Evolutionary conservation across 176 grass and related monocot genomes (phyloP), one percentile per base, ranked within the genome.

Genomic region (Phoenix dactylifera): DNA sequence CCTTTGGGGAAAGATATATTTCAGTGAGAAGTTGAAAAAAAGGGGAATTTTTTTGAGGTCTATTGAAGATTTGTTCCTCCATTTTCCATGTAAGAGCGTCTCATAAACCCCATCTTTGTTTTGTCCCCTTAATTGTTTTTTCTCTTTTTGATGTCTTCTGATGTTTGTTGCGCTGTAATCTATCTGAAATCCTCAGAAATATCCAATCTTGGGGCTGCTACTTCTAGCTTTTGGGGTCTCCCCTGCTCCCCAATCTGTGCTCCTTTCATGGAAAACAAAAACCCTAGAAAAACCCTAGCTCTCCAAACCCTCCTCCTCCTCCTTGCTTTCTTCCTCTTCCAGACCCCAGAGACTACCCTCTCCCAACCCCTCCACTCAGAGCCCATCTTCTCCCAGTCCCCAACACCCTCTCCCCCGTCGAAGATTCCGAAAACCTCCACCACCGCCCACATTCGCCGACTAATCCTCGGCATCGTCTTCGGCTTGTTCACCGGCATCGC

Each of bases 401-500:
- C 72, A 12, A 22, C 75, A 18, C 78, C 71, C 2, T 72, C 66
- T 30, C 72, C 75, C 57, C 55, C 64, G 22, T 56, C 79, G 32
- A 76, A 55, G 30, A 62, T 63, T 68, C 76, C 82, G 72, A 72
- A 62, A 53, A 64, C 77, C 52, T 70, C 81, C 18, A 62, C 63
- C 59, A 68, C 67, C 5, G 52, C 54, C 26, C 72, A 67, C 69
- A 73, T 99, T 18, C 84, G 71, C 72, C 84, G 88, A 52, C 81
- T 99, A 52, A 68, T 79, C 7, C 77, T 99, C n/a, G 94, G 94
- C 55, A 73, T 91, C 26, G 66, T 93, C 76, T 77, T 99, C 35
- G 94, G 94, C 67, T 86, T 82, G 1, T 49, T 99, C 74, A 60
- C 81, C n/a, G 94, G 94, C 50, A 89, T 93, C 60, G 50, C 86